Percentiles rank a stretch among this genome's conserved stretches.
Conservation (phyloP, 2,329 filamentous ascomycete genomes). For the Elsinoe fawcettii region DNA sequence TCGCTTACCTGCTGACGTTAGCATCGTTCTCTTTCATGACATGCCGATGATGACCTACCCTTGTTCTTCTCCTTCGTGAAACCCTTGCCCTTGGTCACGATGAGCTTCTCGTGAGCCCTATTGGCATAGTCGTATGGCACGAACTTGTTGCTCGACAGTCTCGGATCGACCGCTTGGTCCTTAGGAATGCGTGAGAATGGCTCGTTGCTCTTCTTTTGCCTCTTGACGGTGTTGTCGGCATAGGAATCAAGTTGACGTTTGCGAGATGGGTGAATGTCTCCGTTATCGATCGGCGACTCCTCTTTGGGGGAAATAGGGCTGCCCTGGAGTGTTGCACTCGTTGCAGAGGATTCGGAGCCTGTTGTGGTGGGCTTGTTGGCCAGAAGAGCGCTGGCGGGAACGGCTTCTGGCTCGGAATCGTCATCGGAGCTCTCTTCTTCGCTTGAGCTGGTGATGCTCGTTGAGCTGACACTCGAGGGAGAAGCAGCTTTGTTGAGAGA, state of each 20-base stretch:
- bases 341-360: conserved; percentile 43
- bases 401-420: background rate
- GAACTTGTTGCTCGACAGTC: conserved; percentile 71
- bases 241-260: conserved; percentile 35
- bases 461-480: conserved; percentile 20
- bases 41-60: conserved; percentile 23
- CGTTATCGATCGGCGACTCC: conserved; percentile 24
- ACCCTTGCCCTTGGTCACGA: conserved; percentile 86
- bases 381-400: background rate
- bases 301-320: conserved; percentile 18
- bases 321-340: conserved; percentile 24
- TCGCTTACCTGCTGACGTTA: conserved; percentile 39
- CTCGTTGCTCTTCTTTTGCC: conserved; percentile 49
- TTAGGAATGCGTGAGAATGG: conserved; percentile 72
- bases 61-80: conserved; percentile 99
- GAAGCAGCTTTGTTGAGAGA: conserved; percentile 13
- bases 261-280: conserved; percentile 34
- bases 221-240: conserved; percentile 23
- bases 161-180: conserved; percentile 59
- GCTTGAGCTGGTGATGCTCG: conserved; percentile 23
- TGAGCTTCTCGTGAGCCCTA: conserved; percentile 77
- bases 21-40: conserved; percentile 42
- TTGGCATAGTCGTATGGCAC: conserved; percentile 81
- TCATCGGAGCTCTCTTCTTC: conserved; percentile 15
- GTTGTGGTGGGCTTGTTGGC: conserved; percentile 22